Evolutionary conservation across 1,284 basidiomycete species (phyloP), one percentile per base, ranked within the genome.

Genomic region (Ustilago bromivora): DNA sequence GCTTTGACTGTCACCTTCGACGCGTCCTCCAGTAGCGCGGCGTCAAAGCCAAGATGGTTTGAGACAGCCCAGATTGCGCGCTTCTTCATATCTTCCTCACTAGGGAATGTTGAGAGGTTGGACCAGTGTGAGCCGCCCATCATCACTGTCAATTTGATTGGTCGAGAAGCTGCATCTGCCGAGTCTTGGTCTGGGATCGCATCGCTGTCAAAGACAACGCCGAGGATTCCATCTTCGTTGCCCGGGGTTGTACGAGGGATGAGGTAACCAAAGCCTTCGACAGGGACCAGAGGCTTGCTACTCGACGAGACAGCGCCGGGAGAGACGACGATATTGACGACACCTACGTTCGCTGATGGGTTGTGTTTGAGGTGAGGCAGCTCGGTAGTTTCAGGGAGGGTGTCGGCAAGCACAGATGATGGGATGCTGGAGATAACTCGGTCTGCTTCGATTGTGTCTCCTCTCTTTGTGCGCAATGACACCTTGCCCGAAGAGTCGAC

Each of bases 211-310:
- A 95, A 93, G 15, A 89, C 89, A 0, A 91, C 89, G 31, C 67
- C 90, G 80, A 72, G 87, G 79, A 75, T 88, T 76, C 71, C 86
- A 71, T 78, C 79, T 69, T 78, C 62, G 82, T 87, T 84, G 90
- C 90, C 13, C 86, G 91, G 36, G 81, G 87, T 65, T 57, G 92
- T 90, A 8, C 95, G 92, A 0, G 96, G 95, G 61, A 97, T 90
- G 76, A 99, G 91, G 87, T 96, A 98, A 1, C 96, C 96, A 86
- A 98, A 98, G 0, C 96, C 96, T 13, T 90, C 41, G 82, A 89
- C 95, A 91, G 84, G 94, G 3, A 84, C 88, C 81, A 95, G 87
- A 1, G 70, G 34, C 87, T 93, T 92, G 79, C 93, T 85, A 57
- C 94, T 90, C 46, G 90, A 89, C 72, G 95, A 91, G 54, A 91